These are phyloP conservation scores for Pterocarpus santalinus DNA, from an alignment of 306 rosid species.

Conservation along the genomic window DNA sequence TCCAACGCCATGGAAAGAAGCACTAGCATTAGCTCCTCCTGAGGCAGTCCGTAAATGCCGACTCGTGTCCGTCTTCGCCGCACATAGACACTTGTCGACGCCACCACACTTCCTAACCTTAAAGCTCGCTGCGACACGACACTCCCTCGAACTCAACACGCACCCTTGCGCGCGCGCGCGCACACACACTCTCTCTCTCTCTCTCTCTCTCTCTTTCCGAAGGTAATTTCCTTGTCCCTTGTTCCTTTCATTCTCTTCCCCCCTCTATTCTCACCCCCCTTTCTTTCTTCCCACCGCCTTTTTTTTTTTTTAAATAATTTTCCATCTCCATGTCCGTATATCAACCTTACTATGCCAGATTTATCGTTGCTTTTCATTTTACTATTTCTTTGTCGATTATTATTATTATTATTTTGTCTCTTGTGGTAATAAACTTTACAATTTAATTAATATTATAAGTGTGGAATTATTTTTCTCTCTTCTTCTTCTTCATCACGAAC, in stretches of 20 bases:
- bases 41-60: constrained; percentile 56
- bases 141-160: neutral
- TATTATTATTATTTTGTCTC: neutral
- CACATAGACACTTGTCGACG: constrained; percentile 78
- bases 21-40: no score
- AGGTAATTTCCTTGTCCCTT: constrained; percentile 37
- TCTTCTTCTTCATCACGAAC: neutral
- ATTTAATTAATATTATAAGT: neutral
- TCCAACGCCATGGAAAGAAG: neutral
- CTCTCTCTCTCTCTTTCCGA: neutral
- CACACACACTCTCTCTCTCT: neutral
- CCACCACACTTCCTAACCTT: constrained; percentile 50
- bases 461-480: neutral
- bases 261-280: neutral
- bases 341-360: neutral
- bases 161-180: no score
- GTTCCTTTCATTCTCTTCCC: neutral
- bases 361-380: neutral
- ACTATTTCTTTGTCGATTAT: neutral
- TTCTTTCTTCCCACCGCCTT: constrained; percentile 27
- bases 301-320: neutral
- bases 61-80: constrained; percentile 57
- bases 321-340: neutral
- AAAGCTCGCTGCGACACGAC: constrained; percentile 55
- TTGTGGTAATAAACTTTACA: neutral